Conservation (phyloP, 2,329 filamentous ascomycete species). For the Scytalidium sp. region DNA sequence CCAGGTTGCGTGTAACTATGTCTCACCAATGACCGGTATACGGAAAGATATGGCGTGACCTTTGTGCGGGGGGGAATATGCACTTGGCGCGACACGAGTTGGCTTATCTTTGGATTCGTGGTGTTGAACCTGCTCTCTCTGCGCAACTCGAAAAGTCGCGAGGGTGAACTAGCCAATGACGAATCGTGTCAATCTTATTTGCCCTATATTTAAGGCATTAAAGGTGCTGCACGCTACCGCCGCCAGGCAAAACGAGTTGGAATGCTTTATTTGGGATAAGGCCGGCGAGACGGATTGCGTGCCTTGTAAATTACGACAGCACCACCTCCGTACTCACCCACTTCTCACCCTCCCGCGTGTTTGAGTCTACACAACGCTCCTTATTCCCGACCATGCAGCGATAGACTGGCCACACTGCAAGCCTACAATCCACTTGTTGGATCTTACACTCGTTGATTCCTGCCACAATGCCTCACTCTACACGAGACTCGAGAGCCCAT, state of each 20-base stretch:
- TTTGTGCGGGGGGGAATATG: no score
- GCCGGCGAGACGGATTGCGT: background rate
- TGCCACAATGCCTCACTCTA: conserved; percentile 38
- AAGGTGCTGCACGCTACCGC: background rate
- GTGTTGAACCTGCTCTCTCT: background rate
- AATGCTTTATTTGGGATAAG: background rate
- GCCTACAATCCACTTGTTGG: conserved; percentile 3
- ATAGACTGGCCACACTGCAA: conserved; percentile 4
- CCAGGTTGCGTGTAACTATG: background rate
- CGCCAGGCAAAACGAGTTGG: background rate
- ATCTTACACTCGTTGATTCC: conserved; percentile 10
- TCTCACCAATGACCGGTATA: background rate
- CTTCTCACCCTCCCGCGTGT: background rate
- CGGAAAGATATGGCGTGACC: no score
- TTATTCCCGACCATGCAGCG: background rate
- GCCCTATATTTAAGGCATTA: background rate
- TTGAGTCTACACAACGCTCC: background rate
- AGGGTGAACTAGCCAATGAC: background rate
- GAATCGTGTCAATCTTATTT: background rate
- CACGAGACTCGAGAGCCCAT: conserved; percentile 33
- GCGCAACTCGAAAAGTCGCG: background rate
- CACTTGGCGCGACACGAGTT: no score
- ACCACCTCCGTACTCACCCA: background rate
- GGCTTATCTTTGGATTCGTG: no score
- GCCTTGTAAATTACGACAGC: background rate